Percentiles rank a stretch among this genome's conserved stretches.
phyloP scores from a whole-genome alignment of 805 yeast species.

The Kodamaea kaohsiungensis region DNA sequence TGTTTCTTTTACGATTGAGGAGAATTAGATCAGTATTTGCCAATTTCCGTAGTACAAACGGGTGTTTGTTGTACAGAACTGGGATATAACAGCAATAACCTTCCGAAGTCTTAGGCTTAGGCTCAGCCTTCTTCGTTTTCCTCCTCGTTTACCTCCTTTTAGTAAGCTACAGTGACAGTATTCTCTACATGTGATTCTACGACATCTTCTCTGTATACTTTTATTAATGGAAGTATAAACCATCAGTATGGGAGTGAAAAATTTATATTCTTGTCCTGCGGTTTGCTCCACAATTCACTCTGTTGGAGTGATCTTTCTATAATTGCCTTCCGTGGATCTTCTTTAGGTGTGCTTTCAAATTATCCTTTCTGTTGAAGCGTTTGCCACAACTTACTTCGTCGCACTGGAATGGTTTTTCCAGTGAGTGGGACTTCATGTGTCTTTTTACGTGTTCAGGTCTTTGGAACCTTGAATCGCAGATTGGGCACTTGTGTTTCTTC shows the following conservation, averaged over 20 bases:
- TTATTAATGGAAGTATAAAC: neutral
- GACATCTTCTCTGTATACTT: neutral
- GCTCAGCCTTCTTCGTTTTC: no score
- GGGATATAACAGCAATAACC: no score
- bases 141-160: no score
- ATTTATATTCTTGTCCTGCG: neutral
- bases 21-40: no score
- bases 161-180: no score
- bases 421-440: slow-evolving; percentile 58
- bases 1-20: neutral
- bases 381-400: slow-evolving; percentile 53
- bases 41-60: no score
- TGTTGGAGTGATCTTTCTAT: neutral
- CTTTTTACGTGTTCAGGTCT: slow-evolving; percentile 73
- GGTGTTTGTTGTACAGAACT: no score
- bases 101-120: no score
- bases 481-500: slow-evolving; percentile 64
- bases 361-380: slow-evolving; percentile 60
- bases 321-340: slow-evolving; percentile 50
- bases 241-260: neutral
- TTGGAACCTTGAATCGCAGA: slow-evolving; percentile 63
- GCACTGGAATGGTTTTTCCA: slow-evolving; percentile 59
- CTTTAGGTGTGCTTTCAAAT: slow-evolving; percentile 60
- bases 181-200: neutral
- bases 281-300: neutral